Percentiles rank a stretch among this genome's conserved stretches.
These are phyloP conservation scores for Flaveria trinervia DNA, from an alignment of 129 eudicot species.

Conservation along the genomic window DNA sequence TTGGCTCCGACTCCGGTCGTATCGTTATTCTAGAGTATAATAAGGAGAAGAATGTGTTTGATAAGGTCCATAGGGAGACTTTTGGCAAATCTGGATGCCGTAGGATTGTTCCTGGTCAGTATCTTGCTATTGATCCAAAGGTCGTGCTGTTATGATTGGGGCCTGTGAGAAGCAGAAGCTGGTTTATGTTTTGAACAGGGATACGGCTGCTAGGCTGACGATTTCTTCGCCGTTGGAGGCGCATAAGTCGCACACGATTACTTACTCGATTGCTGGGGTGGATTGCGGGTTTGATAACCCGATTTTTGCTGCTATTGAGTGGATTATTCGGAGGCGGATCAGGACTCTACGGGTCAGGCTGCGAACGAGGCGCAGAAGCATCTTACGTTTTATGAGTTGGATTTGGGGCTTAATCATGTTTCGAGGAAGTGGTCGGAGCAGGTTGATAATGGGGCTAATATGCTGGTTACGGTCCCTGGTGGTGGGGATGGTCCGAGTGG, in stretches of 20 bases:
- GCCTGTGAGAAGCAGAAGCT: constrained; percentile 98
- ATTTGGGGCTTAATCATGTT: constrained; percentile 94
- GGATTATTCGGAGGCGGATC: constrained; percentile 97
- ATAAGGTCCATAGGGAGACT: constrained; percentile 87
- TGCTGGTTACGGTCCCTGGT: constrained; percentile 98
- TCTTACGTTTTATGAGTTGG: constrained; percentile 88
- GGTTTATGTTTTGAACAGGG: constrained; percentile 81
- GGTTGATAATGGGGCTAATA: constrained; percentile 94
- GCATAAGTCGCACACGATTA: constrained; percentile 79
- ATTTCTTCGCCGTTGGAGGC: constrained; percentile 95
- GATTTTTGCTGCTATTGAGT: constrained; percentile 93
- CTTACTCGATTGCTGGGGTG: constrained; percentile 80
- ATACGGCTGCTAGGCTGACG: constrained; percentile 73
- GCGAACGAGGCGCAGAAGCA: constrained; percentile 89
- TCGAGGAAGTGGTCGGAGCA: constrained; percentile 97
- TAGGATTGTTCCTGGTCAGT: constrained; percentile 98
- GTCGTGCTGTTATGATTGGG: constrained; percentile 95
- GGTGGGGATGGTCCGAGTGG: constrained; percentile 99
- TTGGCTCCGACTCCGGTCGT: constrained; percentile 38
- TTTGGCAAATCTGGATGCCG: constrained; percentile 95
- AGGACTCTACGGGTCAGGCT: constrained; percentile 96
- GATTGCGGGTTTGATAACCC: constrained; percentile 99
- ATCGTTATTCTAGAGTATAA: constrained; percentile 76
- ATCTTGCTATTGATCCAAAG: constrained; percentile 86
- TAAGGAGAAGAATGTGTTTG: constrained; percentile 77